phyloP scores from a whole-genome alignment of 2,329 filamentous ascomycete genomes.

The Diaporthe vexans region DNA sequence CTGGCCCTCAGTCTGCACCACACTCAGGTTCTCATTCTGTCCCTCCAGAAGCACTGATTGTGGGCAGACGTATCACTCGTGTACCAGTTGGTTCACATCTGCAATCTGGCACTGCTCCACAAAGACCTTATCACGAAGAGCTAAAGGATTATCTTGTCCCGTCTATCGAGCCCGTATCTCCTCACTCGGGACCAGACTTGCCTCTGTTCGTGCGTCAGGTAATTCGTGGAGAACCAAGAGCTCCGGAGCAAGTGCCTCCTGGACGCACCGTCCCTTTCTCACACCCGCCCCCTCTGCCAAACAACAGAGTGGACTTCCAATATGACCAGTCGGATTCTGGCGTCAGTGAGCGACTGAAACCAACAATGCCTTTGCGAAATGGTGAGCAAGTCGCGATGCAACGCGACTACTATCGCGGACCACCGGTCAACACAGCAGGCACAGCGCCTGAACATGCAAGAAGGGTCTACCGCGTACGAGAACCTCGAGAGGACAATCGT shows the following conservation, averaged over 20 bases:
- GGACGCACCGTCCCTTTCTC: conserved; percentile 28
- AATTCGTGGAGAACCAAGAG: conserved; percentile 28
- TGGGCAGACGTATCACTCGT: conserved; percentile 35
- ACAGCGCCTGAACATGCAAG: conserved; percentile 26
- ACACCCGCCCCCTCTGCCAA: conserved; percentile 2
- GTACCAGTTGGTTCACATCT: conserved; percentile 36
- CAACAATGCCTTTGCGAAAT: conserved; percentile 4
- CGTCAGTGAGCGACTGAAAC: conserved; percentile 2
- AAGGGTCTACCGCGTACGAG: conserved; percentile 38
- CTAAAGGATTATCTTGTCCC: conserved; percentile 60
- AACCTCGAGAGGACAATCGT: conserved; percentile 28
- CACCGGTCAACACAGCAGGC: conserved; percentile 14
- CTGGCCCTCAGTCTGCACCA: background rate
- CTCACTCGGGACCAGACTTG: conserved; percentile 43
- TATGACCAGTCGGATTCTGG: conserved; percentile 26
- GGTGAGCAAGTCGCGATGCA: conserved; percentile 16
- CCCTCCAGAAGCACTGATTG: conserved; percentile 32
- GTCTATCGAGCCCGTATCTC: conserved; percentile 62
- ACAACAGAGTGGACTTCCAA: conserved; percentile 8
- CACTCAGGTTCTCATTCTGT: conserved; percentile 16
- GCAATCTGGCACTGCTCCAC: conserved; percentile 33
- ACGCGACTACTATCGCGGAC: conserved; percentile 24
- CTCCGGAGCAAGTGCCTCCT: conserved; percentile 42
- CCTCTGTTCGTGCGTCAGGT: conserved; percentile 37
- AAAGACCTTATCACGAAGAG: conserved; percentile 47